Evolutionary conservation across 495 filamentous ascomycete genomes (phyloP).

Genomic region (Penicillium cinerascens): DNA sequence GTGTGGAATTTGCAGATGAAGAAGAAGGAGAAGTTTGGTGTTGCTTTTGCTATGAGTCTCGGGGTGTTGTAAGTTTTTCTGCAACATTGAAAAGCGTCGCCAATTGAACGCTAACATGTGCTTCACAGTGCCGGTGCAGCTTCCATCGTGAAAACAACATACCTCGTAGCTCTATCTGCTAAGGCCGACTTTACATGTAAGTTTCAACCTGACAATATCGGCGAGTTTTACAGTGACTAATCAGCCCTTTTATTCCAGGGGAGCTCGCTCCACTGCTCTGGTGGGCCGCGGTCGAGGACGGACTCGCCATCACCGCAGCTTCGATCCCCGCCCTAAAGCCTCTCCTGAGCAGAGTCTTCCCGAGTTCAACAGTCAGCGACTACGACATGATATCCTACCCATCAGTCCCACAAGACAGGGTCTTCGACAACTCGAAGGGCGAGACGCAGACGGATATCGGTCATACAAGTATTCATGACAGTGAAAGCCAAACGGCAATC

Average conservation of each 20-base stretch:
- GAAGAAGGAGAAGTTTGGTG: constrained; percentile 20
- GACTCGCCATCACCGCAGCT: constrained; percentile 20
- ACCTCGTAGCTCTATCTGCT: constrained; percentile 12
- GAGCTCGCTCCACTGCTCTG: constrained; percentile 18
- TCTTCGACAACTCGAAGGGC: constrained; percentile 18
- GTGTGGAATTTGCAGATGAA: constrained; percentile 24
- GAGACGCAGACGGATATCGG: constrained; percentile 14
- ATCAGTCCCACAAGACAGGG: neutral
- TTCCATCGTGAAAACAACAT: constrained; percentile 19
- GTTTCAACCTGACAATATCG: neutral
- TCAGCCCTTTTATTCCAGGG: constrained; percentile 1
- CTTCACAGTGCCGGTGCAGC: constrained; percentile 12
- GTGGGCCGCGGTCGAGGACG: constrained; percentile 23
- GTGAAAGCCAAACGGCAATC: constrained; percentile 13
- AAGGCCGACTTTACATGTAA: constrained; percentile 21
- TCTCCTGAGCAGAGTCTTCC: constrained; percentile 10
- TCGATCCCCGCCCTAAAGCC: constrained; percentile 18
- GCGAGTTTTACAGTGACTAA: neutral
- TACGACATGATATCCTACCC: constrained; percentile 20
- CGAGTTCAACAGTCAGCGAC: constrained; percentile 7
- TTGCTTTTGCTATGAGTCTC: constrained; percentile 21
- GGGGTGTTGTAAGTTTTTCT: constrained; percentile 18
- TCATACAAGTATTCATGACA: constrained; percentile 4
- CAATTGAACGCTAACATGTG: neutral
- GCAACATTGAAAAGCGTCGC: neutral